A percentile compares a stretch with the other conserved stretches of the same genome.
Conservation (phyloP, 768 basidiomycete genomes). For the Leccinellum luteum region DNA sequence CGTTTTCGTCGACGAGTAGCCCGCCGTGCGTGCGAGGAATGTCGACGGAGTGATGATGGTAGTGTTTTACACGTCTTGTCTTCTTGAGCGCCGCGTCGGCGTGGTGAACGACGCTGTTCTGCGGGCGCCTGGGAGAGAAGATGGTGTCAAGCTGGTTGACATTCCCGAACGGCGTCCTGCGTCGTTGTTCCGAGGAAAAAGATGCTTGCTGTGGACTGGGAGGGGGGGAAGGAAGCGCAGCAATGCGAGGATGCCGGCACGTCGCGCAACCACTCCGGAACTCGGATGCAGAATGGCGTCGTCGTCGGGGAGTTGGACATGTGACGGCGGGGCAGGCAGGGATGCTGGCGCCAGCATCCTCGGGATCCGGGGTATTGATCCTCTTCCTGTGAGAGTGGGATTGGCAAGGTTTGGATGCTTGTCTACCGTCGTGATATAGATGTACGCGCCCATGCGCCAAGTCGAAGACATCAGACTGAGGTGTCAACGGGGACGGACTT, state of each 20-base stretch:
- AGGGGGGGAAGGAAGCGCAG: slow-evolving; percentile 10
- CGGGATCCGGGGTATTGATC: slow-evolving; percentile 12
- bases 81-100: slow-evolving; percentile 2
- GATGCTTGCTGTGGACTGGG: slow-evolving; percentile 5
- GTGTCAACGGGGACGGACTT: not conserved
- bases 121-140: not conserved
- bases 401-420: not conserved
- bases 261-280: slow-evolving; percentile 31
- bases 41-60: not conserved
- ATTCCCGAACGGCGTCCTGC: not conserved
- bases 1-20: slow-evolving; percentile 19
- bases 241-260: slow-evolving; percentile 23
- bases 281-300: slow-evolving; percentile 9
- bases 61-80: slow-evolving; percentile 7
- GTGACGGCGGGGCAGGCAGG: not conserved
- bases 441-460: not conserved
- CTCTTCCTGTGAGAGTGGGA: not conserved
- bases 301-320: not conserved
- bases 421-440: not conserved
- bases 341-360: slow-evolving; percentile 6
- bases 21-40: not conserved
- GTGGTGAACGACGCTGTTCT: not conserved
- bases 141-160: not conserved
- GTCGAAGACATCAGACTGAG: slow-evolving; percentile 5
- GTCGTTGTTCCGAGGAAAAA: not conserved